Evolutionary conservation across 345 rosid species (phyloP).

Genomic region (Moricandia moricandioides): DNA sequence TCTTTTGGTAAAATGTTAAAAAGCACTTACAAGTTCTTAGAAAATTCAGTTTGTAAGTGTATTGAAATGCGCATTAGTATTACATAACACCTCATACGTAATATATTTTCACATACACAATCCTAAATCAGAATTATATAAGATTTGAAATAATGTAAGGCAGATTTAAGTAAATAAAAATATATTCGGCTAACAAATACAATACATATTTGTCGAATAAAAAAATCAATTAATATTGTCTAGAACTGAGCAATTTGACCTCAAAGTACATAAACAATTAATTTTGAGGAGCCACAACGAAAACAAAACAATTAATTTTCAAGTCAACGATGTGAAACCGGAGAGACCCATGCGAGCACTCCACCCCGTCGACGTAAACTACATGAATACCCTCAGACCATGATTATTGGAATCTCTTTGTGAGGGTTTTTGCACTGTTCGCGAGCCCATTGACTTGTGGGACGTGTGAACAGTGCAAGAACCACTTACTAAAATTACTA

Average conservation of each 20-base stretch:
- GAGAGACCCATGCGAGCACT: constrained; percentile 26
- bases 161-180: neutral
- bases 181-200: neutral
- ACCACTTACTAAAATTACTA: too few species aligned
- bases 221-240: neutral
- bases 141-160: neutral
- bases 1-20: too few species aligned
- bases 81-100: too few species aligned
- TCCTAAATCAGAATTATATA: neutral
- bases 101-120: too few species aligned
- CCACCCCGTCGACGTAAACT: neutral
- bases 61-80: too few species aligned
- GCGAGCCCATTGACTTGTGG: too few species aligned
- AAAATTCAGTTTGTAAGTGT: too few species aligned
- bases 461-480: too few species aligned
- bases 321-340: constrained; percentile 26
- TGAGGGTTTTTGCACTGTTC: too few species aligned
- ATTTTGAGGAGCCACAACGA: neutral
- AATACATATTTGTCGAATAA: neutral
- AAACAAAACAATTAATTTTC: neutral
- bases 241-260: constrained; percentile 2
- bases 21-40: neutral
- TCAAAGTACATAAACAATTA: constrained; percentile 11
- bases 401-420: too few species aligned
- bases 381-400: too few species aligned